Percentiles rank a stretch among this genome's conserved stretches.
These are phyloP conservation scores for Globisporangium nunn DNA, from an alignment of 352 stramenopile genomes.

Conservation along the genomic window DNA sequence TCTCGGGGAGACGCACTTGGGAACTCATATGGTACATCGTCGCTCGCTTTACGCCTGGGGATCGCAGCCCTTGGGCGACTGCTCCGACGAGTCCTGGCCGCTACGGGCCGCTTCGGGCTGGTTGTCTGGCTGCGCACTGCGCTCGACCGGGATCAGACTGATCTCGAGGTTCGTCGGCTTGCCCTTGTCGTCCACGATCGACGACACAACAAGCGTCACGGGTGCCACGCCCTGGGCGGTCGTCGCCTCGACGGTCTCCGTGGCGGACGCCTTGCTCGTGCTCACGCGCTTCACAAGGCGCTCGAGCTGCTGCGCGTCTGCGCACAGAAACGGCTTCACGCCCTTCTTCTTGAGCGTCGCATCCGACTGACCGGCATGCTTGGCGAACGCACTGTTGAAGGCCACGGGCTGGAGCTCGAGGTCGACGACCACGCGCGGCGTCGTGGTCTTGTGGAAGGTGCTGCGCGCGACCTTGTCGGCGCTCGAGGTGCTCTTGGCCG, in stretches of 20 bases:
- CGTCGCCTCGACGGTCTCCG: constrained; percentile 24
- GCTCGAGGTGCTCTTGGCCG: constrained; percentile 15
- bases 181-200: constrained; percentile 35
- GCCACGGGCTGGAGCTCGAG: constrained; percentile 42
- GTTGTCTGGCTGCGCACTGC: no score
- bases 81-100: background rate
- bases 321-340: constrained; percentile 40
- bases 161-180: constrained; percentile 60
- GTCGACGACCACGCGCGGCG: constrained; percentile 43
- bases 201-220: constrained; percentile 40
- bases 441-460: constrained; percentile 65
- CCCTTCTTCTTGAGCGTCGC: constrained; percentile 31
- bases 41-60: background rate
- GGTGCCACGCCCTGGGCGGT: constrained; percentile 19
- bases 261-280: constrained; percentile 36
- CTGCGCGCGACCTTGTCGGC: constrained; percentile 37
- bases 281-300: constrained; percentile 36
- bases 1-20: background rate
- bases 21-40: constrained; percentile 1
- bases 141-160: constrained; percentile 40
- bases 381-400: constrained; percentile 50
- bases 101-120: background rate
- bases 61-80: background rate
- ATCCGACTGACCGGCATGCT: constrained; percentile 33
- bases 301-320: constrained; percentile 34